Base-by-base conservation (phyloP, 805 yeast species). In the Saturnispora gosingensis region DNA sequence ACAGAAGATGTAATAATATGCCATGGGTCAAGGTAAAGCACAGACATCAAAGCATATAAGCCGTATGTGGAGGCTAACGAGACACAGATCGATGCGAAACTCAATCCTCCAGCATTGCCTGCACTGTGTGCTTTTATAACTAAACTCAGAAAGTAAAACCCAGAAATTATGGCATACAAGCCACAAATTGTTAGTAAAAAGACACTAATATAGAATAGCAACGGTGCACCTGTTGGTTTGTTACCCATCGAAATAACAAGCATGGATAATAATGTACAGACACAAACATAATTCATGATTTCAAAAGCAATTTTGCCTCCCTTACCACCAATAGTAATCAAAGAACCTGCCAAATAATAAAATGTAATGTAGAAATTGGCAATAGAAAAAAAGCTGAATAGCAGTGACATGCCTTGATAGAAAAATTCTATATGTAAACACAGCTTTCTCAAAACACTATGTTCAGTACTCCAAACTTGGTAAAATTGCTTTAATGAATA, bases 211-310 rank as follows among this genome's bases (percentile, higher is more conserved):
- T 87, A 74, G 68, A 89, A 93, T 48, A 91, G 68, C 49, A 78
- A 82, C 52, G 82, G 83, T 0, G 97, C 91, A 34, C 99, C 99
- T 60, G 93, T 98, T 2, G 99, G 99, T 61, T 98, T 78, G 64
- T 93, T 93, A 57, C 99, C 99, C 78, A 93, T 85, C 0, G 97
- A 89, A 36, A 90, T 85, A 58, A 93, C 83, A 62, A 93, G 86
- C 68, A 89, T 83, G n/a, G 95, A 80, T 11, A 93, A 82, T 59
- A 93, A 74, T 18, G 86, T 84, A 65, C 95, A 82, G 50, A 89
- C 76, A 61, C 91, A 81, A 54, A 88, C 69, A 65, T 93, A 90
- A 66, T 89, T 88, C 80, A 93, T 82, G 43, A 90, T 75, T 47
- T 89, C 83, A 67, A 90, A 91, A 27, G 88, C 68, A 71, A 88